These are phyloP conservation scores for Persicaria maculosa DNA, from an alignment of 148 eudicot species.

Conservation along the genomic window DNA sequence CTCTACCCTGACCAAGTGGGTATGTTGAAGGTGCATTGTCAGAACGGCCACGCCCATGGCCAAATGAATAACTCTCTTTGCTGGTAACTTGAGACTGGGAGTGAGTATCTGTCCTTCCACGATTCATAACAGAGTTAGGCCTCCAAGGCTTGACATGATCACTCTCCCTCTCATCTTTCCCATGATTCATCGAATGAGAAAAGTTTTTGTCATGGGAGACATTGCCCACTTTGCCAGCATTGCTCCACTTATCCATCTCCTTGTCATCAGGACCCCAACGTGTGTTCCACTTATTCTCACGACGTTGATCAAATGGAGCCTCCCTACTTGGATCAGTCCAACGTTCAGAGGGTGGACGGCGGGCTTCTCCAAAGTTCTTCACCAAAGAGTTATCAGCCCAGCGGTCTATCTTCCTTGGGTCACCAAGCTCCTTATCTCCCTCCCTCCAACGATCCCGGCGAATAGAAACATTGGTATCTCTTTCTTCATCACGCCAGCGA, in stretches of 20 bases:
- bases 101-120: slow-evolving; percentile 61
- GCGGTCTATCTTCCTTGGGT: slow-evolving; percentile 50
- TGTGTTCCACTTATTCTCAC: slow-evolving; percentile 82
- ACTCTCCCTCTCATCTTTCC: slow-evolving; percentile 71
- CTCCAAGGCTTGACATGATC: slow-evolving; percentile 86
- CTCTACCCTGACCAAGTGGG: slow-evolving; percentile 61
- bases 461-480: slow-evolving; percentile 66
- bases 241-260: slow-evolving; percentile 64
- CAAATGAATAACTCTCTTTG: slow-evolving; percentile 48
- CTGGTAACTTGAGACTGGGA: slow-evolving; percentile 36
- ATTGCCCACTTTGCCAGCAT: slow-evolving; percentile 45
- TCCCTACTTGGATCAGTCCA: slow-evolving; percentile 66
- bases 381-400: slow-evolving; percentile 44
- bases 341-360: slow-evolving; percentile 54
- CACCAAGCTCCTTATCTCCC: slow-evolving; percentile 61
- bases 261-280: slow-evolving; percentile 88
- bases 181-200: slow-evolving; percentile 31
- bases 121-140: slow-evolving; percentile 46
- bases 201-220: slow-evolving; percentile 47
- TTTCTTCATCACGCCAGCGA: slow-evolving; percentile 96
- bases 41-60: slow-evolving; percentile 83
- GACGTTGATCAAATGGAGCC: slow-evolving; percentile 54
- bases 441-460: slow-evolving; percentile 89
- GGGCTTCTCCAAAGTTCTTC: slow-evolving; percentile 58
- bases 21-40: slow-evolving; percentile 42